Conservation (phyloP, 2,329 filamentous ascomycete species). For the Fusarium sp. region DNA sequence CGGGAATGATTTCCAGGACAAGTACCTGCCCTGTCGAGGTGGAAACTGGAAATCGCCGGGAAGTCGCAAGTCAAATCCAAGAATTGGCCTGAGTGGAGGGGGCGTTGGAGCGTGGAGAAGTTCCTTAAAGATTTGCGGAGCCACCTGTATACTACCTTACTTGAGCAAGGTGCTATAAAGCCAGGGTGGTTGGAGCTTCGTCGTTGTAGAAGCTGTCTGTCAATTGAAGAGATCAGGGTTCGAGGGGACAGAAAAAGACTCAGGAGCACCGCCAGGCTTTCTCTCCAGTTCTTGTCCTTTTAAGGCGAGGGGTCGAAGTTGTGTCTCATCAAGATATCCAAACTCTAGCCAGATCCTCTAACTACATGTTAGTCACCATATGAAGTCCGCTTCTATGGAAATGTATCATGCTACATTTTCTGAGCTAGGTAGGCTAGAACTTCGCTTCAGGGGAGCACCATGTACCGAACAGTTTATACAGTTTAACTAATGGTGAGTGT, state of each 20-base stretch:
- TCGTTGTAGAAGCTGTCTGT: not conserved
- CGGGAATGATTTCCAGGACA: slow-evolving; percentile 28
- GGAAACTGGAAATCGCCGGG: slow-evolving; percentile 30
- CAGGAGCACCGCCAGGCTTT: not conserved
- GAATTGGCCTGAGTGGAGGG: slow-evolving; percentile 25
- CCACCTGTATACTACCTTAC: slow-evolving; percentile 10
- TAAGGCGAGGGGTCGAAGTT: not conserved
- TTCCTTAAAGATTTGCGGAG: slow-evolving; percentile 26
- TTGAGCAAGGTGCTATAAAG: not conserved
- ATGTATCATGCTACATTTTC: not conserved
- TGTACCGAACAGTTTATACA: not conserved
- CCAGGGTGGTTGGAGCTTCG: not conserved
- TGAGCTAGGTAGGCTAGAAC: not conserved
- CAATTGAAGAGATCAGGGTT: not conserved
- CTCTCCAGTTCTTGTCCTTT: not conserved
- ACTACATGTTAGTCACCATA: not conserved
- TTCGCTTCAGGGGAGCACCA: not conserved
- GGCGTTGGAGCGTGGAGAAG: slow-evolving; percentile 33
- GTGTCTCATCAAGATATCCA: not conserved
- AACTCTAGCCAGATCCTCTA: not conserved
- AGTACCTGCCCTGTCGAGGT: slow-evolving; percentile 30
- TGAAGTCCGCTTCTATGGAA: not conserved
- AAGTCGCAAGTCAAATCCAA: slow-evolving; percentile 24
- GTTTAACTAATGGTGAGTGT: not conserved
- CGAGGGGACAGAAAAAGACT: not conserved